A percentile compares a stretch with the other conserved stretches of the same genome.
These are phyloP conservation scores for Chalciporus piperatoides DNA, from an alignment of 1,284 basidiomycete species.

Conservation along the genomic window DNA sequence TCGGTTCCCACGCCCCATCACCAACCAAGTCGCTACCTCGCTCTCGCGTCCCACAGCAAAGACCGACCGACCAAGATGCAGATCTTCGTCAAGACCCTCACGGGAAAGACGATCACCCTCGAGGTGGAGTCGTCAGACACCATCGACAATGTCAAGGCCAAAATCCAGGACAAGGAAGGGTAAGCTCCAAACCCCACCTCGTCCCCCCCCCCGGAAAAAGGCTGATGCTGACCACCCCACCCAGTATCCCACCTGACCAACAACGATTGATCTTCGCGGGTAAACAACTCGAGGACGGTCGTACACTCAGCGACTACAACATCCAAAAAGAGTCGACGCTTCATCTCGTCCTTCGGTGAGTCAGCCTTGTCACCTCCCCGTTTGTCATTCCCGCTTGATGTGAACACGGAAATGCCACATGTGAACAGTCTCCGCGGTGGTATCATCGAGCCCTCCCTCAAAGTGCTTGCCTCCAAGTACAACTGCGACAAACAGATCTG, in stretches of 20 bases:
- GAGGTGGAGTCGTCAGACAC: constrained; percentile 97
- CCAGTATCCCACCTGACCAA: constrained; percentile 87
- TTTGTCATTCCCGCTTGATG: too few relatives aligned
- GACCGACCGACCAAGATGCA: constrained; percentile 57
- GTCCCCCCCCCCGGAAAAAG: neutral
- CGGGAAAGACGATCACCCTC: constrained; percentile 98
- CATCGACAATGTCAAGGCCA: constrained; percentile 91
- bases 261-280: constrained; percentile 94
- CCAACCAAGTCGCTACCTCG: neutral
- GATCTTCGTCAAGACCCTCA: constrained; percentile 95
- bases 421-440: constrained; percentile 49
- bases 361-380: too few relatives aligned
- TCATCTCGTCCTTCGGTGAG: constrained; percentile 89
- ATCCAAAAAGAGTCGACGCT: constrained; percentile 99
- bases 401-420: too few relatives aligned
- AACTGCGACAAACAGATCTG: constrained; percentile 99
- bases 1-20: constrained; percentile 23
- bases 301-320: constrained; percentile 94
- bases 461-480: constrained; percentile 94
- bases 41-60: neutral
- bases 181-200: constrained; percentile 31
- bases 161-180: constrained; percentile 93
- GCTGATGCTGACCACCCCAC: neutral
- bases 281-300: constrained; percentile 96
- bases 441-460: constrained; percentile 98